Conservation (phyloP, 306 rosid species). For the Cyamopsis tetragonoloba region DNA sequence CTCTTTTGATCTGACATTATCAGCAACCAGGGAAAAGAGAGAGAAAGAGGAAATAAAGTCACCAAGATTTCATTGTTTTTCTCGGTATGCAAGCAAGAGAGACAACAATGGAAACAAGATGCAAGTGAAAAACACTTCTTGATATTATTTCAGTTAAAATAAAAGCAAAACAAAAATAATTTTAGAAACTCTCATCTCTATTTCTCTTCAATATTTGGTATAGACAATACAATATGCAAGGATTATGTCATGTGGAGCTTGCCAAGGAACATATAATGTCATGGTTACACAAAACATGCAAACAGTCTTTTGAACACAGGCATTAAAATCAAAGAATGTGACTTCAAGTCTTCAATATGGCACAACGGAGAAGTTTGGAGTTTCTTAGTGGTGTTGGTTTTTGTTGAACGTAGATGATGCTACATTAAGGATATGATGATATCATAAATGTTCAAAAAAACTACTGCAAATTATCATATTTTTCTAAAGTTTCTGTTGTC, state of each 20-base stretch:
- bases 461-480: background rate
- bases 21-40: background rate
- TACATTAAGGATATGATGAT: background rate
- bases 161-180: background rate
- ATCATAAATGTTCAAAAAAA: background rate
- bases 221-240: background rate
- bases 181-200: background rate
- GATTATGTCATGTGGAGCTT: background rate
- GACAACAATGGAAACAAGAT: background rate
- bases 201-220: background rate
- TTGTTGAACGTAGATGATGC: conserved; percentile 18
- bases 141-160: background rate
- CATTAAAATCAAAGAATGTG: background rate
- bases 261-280: background rate
- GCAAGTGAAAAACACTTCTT: background rate
- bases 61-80: background rate
- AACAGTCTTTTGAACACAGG: background rate
- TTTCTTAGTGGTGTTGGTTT: background rate
- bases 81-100: background rate
- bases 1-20: background rate
- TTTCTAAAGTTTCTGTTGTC: conserved; percentile 5
- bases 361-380: background rate
- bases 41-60: background rate
- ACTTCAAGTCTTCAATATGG: background rate
- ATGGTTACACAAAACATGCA: background rate